Evolutionary conservation across 106 monocot genomes (phyloP).

Genomic region (Narthecium ossifragum): DNA sequence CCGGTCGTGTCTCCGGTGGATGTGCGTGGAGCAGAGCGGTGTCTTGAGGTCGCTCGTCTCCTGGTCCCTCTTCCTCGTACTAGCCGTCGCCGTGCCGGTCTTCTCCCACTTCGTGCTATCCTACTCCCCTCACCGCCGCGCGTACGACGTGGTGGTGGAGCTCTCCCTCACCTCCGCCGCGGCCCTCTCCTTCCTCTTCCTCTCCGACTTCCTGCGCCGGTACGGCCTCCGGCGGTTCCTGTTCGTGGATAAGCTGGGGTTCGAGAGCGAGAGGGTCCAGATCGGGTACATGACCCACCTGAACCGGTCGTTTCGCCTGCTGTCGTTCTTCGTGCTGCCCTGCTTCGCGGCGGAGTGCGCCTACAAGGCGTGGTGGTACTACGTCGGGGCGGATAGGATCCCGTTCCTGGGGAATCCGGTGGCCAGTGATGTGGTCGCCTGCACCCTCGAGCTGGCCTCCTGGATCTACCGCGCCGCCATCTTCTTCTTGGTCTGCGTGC

Average conservation of each 20-base stretch:
- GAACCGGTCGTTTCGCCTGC: conserved; percentile 45
- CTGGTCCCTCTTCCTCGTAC: conserved; percentile 55
- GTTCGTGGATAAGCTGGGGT: conserved; percentile 62
- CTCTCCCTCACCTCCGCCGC: conserved; percentile 45
- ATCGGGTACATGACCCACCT: conserved; percentile 58
- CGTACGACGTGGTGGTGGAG: conserved; percentile 63
- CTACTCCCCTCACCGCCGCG: conserved; percentile 21
- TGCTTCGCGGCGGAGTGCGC: conserved; percentile 44
- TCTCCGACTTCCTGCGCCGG: conserved; percentile 43
- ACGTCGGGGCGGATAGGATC: conserved; percentile 18
- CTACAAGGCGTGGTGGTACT: conserved; percentile 76
- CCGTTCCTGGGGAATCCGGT: conserved; percentile 25
- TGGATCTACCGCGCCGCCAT: conserved; percentile 69
- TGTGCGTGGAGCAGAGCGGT: conserved; percentile 69
- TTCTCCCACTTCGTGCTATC: conserved; percentile 34
- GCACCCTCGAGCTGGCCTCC: conserved; percentile 52
- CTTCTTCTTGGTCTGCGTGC: conserved; percentile 77
- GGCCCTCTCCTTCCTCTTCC: conserved; percentile 51
- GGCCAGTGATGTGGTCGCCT: conserved; percentile 26
- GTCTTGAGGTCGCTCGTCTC: conserved; percentile 15
- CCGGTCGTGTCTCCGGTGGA: conserved; percentile 72
- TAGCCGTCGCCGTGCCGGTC: conserved; percentile 41
- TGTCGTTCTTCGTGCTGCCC: conserved; percentile 60
- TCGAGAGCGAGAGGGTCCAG: conserved; percentile 63
- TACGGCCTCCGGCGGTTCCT: conserved; percentile 77